phyloP scores from a whole-genome alignment of 148 eudicot species.

The Spergularia marina region DNA sequence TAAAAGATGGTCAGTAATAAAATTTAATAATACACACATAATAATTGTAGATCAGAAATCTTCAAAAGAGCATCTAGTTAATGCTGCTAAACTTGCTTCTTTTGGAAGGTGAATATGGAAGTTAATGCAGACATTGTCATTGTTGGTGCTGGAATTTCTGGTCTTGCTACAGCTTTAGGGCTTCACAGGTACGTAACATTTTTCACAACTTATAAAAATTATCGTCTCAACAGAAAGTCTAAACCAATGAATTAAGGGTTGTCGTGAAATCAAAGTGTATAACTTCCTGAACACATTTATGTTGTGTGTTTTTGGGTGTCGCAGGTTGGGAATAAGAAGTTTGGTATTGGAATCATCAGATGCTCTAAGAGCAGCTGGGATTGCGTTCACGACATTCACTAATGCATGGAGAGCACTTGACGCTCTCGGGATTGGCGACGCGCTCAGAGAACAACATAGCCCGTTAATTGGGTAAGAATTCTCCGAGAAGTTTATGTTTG shows the following conservation, averaged over 20 bases:
- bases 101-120: conserved; percentile 21
- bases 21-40: too few relatives aligned
- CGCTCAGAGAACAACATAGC: conserved; percentile 19
- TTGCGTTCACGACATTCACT: conserved; percentile 40
- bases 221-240: neutral
- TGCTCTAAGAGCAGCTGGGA: conserved; percentile 38
- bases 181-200: conserved; percentile 43
- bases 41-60: too few relatives aligned
- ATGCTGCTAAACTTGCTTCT: too few relatives aligned
- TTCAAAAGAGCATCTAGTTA: too few relatives aligned
- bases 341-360: conserved; percentile 53
- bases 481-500: neutral
- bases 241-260: neutral
- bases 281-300: too few relatives aligned
- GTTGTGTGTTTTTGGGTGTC: neutral
- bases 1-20: too few relatives aligned
- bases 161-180: conserved; percentile 40
- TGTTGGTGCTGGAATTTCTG: conserved; percentile 41
- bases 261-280: too few relatives aligned
- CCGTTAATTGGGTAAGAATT: conserved; percentile 3
- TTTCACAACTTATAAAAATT: neutral
- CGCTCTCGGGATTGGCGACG: conserved; percentile 38
- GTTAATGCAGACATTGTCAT: conserved; percentile 23
- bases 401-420: conserved; percentile 57
- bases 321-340: conserved; percentile 47